These are phyloP conservation scores for Brassica carinata DNA, from an alignment of 345 rosid species.

Conservation along the genomic window DNA sequence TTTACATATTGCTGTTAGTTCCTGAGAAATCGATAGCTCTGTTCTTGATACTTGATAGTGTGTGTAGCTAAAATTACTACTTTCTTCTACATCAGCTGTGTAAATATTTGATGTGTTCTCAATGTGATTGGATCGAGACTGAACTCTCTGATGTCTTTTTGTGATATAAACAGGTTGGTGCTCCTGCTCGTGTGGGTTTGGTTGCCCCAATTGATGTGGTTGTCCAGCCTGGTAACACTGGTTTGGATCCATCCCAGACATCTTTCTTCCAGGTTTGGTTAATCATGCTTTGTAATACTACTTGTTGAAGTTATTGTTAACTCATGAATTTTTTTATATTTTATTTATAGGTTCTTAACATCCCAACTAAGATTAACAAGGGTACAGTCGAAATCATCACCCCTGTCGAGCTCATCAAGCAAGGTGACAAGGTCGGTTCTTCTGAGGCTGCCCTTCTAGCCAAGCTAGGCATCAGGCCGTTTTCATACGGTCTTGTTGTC, in stretches of 20 bases:
- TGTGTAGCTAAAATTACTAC: background rate
- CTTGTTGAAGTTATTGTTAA: background rate
- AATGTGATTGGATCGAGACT: background rate
- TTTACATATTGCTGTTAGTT: background rate
- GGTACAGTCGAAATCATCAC: slow-evolving; percentile 85
- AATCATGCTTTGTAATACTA: background rate
- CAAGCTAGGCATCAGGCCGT: slow-evolving; percentile 76
- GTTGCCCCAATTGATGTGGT: slow-evolving; percentile 96
- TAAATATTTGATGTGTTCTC: background rate
- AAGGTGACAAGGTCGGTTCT: slow-evolving; percentile 84
- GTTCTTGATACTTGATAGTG: background rate
- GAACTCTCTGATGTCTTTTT: background rate
- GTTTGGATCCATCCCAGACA: slow-evolving; percentile 97
- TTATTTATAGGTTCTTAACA: slow-evolving; percentile 61
- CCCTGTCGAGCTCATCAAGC: slow-evolving; percentile 76
- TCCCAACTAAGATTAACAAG: slow-evolving; percentile 84
- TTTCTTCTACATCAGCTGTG: background rate
- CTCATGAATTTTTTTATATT: background rate
- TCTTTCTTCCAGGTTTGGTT: slow-evolving; percentile 86
- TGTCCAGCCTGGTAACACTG: slow-evolving; percentile 98
- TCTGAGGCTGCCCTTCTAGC: slow-evolving; percentile 81
- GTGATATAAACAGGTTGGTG: slow-evolving; percentile 73
- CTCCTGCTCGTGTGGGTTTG: slow-evolving; percentile 99
- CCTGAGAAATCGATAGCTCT: background rate
- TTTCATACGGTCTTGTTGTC: slow-evolving; percentile 84